Percentiles rank a stretch among this genome's conserved stretches.
phyloP scores from a whole-genome alignment of 768 basidiomycete genomes.

The Amyloporia xantha region DNA sequence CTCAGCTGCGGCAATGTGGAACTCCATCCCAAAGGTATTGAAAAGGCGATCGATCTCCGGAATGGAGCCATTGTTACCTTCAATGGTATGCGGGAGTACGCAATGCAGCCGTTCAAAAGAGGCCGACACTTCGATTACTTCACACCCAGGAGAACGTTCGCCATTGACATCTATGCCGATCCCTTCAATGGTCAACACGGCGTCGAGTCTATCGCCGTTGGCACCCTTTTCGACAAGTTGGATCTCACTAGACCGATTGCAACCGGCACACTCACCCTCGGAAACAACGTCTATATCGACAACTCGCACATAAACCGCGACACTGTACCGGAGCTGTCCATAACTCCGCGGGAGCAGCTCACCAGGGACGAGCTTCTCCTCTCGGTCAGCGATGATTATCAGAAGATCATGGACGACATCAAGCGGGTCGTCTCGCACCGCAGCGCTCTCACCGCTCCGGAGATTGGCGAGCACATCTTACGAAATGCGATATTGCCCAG shows the following conservation, averaged over 20 bases:
- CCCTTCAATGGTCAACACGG: background rate
- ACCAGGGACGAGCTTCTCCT: background rate
- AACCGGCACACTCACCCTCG: background rate
- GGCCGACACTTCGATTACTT: background rate
- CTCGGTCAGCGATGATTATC: background rate
- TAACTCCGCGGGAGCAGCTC: background rate
- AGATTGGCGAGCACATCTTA: background rate
- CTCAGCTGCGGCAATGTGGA: too few species aligned
- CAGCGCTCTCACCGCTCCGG: background rate
- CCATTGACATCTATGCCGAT: background rate
- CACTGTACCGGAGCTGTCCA: background rate
- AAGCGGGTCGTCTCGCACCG: background rate
- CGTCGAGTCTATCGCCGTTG: background rate
- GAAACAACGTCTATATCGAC: background rate
- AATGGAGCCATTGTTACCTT: too few species aligned
- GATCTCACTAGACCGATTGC: background rate
- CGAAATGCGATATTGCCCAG: background rate
- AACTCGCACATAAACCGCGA: background rate
- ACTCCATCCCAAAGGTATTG: too few species aligned
- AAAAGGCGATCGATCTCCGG: too few species aligned
- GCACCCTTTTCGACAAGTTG: background rate
- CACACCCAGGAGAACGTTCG: background rate
- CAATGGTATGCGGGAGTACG: conserved; percentile 1
- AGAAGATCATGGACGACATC: background rate
- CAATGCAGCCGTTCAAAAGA: conserved; percentile 1